Evolutionary conservation across 495 filamentous ascomycete species (phyloP).

Genomic region (Cercophora newfieldiana): DNA sequence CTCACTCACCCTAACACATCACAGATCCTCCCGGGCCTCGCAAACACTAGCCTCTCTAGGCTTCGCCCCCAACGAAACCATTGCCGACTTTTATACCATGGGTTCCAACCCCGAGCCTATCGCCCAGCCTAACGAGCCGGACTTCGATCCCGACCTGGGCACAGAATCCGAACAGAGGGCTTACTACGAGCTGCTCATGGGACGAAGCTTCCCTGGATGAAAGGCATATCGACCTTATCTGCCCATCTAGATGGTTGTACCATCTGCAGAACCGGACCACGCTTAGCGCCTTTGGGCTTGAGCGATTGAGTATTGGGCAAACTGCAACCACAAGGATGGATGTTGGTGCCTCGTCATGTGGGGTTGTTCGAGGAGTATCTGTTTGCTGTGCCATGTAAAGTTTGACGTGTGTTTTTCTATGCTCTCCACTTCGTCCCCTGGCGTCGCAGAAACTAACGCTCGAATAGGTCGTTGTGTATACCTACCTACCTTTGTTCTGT

Average conservation of each 20-base stretch:
- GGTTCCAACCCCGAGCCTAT: constrained; percentile 38
- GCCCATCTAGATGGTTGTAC: background rate
- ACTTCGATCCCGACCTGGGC: constrained; percentile 34
- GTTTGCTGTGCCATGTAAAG: background rate
- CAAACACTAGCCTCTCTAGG: constrained; percentile 38
- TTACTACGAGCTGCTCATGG: constrained; percentile 42
- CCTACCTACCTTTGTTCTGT: background rate
- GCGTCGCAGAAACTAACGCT: background rate
- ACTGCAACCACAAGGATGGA: background rate
- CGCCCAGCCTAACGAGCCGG: constrained; percentile 20
- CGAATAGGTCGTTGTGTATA: background rate
- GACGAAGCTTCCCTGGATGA: constrained; percentile 27
- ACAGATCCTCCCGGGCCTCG: constrained; percentile 32
- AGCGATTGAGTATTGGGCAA: no score
- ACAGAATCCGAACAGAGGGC: constrained; percentile 37
- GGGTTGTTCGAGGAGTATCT: background rate
- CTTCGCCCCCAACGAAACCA: constrained; percentile 40
- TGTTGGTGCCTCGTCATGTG: background rate
- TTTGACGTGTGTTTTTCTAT: background rate
- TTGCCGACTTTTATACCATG: constrained; percentile 41
- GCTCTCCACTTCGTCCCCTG: background rate
- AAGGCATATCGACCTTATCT: background rate
- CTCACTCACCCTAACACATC: background rate
- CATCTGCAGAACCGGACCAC: no score
- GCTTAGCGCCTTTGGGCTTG: no score